phyloP scores from a whole-genome alignment of 805 yeast species.

The Saccharomyces kudriavzevii region DNA sequence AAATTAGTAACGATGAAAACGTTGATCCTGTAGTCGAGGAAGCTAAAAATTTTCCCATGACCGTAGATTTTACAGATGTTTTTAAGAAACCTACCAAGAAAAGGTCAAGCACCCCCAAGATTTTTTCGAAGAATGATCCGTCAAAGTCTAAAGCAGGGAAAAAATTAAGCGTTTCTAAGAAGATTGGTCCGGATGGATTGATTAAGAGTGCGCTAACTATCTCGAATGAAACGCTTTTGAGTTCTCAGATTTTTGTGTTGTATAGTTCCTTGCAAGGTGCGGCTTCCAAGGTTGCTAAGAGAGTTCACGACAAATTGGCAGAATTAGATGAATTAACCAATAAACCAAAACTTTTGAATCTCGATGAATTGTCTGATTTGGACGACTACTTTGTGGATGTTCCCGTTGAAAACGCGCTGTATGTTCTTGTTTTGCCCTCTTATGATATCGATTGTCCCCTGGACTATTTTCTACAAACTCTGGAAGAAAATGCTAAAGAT shows the following conservation, averaged over 20 bases:
- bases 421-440: slow-evolving; percentile 74
- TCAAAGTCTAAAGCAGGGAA: slow-evolving; percentile 5
- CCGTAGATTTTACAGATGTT: slow-evolving; percentile 36
- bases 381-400: slow-evolving; percentile 71
- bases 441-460: slow-evolving; percentile 90
- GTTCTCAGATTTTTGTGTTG: slow-evolving; percentile 58
- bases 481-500: slow-evolving; percentile 75
- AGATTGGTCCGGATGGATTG: slow-evolving; percentile 28
- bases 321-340: slow-evolving; percentile 23
- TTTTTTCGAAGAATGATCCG: slow-evolving; percentile 4
- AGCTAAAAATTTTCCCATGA: slow-evolving; percentile 11
- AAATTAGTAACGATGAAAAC: slow-evolving; percentile 9
- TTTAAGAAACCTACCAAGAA: slow-evolving; percentile 17
- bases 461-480: slow-evolving; percentile 74
- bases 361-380: slow-evolving; percentile 77
- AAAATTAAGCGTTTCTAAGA: slow-evolving; percentile 34
- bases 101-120: slow-evolving; percentile 6
- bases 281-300: slow-evolving; percentile 59
- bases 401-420: slow-evolving; percentile 50
- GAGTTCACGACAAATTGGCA: slow-evolving; percentile 36
- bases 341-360: slow-evolving; percentile 49
- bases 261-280: slow-evolving; percentile 85
- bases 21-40: background rate
- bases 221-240: slow-evolving; percentile 36
- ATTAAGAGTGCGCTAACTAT: slow-evolving; percentile 32